Evolutionary conservation across 441 rosid species (phyloP), one percentile per base, ranked within the genome.

Genomic region (Brassica balearica): DNA sequence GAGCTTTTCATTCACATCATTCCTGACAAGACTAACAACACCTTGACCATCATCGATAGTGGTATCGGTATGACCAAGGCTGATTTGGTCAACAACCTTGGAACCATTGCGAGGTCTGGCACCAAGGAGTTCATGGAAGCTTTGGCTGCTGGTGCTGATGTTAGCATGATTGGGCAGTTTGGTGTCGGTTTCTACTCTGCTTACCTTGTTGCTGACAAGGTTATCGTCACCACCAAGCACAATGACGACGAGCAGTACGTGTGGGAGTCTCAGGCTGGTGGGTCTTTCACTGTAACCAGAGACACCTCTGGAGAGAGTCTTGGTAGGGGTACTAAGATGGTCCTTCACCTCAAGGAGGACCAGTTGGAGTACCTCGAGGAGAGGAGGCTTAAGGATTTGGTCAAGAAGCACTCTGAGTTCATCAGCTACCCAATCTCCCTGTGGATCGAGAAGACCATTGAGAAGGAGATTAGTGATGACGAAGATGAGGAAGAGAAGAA

Each of bases 31-130:
- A 3, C 84, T 1, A 90, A 76, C 83, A 87, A 87, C 80, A 55
- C 88, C 6, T 69, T 90, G 77, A 51, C 94, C 38, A 87, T 90
- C 3, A 82, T 87, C 1, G 94, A 90, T 70, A 87, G 94, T 80
- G 94, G 92, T 56, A 58, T 87, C 23, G 94, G 94, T 32, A 90
- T 88, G 94, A 88, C 94, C 15, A 88, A 88, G 64, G 94, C 90
- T 78, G 93, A 89, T 79, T 83, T 89, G 90, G 93, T 89, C n/a
- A 89, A 89, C 86, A 89, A 89, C 36, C 89, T 89, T n/a, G 91
- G 93, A 71, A 89, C 91, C 0, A 89, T 89, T 61, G 91, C 91
- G 0, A 86, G 93, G 76, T 89, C 91, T 55, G 93, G 93, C 0
- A 87, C 93, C 15, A 89, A 89, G 81, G 93, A 89, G 55, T 89